Percentiles rank a stretch among this genome's conserved stretches.
phyloP scores from a whole-genome alignment of 352 stramenopile genomes.

The Saprolegnia diclina region DNA sequence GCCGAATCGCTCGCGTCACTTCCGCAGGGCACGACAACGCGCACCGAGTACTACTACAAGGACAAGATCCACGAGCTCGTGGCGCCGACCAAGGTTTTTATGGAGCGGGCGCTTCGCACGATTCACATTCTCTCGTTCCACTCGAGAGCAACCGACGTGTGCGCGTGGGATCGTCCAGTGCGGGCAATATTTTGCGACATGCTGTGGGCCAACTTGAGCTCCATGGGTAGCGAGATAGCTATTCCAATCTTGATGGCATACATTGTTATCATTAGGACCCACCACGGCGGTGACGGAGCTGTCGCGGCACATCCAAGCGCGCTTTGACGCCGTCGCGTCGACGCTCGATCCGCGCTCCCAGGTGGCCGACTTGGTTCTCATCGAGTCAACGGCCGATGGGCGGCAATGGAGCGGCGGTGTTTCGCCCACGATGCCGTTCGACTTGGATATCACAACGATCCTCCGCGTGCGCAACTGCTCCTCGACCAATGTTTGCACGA shows the following conservation, averaged over 20 bases:
- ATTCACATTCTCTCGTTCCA: no score
- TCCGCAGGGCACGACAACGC: neutral
- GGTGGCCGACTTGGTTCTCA: neutral
- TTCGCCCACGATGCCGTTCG: neutral
- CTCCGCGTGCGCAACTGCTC: slow-evolving; percentile 5
- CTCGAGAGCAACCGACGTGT: no score
- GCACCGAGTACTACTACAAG: neutral
- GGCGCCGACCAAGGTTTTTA: neutral
- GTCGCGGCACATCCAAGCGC: neutral
- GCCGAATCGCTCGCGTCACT: neutral
- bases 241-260: no score
- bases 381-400: neutral
- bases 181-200: no score
- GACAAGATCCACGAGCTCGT: neutral
- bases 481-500: neutral
- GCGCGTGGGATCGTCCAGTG: no score
- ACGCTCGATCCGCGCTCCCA: neutral
- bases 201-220: no score
- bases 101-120: no score
- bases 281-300: neutral
- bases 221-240: no score
- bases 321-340: neutral
- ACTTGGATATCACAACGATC: neutral
- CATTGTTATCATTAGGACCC: no score
- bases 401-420: neutral